Conservation (phyloP, 768 basidiomycete genomes). For the Boletus eberwhitei region DNA sequence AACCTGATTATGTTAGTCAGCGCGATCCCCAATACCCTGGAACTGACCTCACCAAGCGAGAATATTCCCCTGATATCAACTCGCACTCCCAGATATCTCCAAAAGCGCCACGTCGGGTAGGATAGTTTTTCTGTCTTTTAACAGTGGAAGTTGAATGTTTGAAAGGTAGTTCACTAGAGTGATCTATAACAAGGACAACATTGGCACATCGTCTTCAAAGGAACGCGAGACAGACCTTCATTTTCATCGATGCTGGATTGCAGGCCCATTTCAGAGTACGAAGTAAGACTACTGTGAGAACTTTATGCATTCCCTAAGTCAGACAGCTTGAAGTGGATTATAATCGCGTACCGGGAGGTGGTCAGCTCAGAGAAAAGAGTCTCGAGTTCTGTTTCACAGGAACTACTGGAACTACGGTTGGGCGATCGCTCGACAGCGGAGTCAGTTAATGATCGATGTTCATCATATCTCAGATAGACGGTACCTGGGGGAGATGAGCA, state of each 20-base stretch:
- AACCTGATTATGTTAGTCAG: constrained; percentile 8
- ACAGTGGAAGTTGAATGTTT: neutral
- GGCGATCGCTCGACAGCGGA: too few relatives aligned
- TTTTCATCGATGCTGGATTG: neutral
- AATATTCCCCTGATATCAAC: constrained; percentile 5
- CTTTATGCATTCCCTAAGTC: constrained; percentile 2
- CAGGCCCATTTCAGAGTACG: constrained; percentile 6
- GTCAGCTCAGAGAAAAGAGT: too few relatives aligned
- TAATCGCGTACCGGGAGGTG: constrained; percentile 6
- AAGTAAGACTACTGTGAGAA: constrained; percentile 10
- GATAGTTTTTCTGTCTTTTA: neutral
- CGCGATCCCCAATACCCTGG: neutral
- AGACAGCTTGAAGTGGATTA: neutral
- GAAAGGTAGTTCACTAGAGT: constrained; percentile 5
- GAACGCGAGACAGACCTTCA: constrained; percentile 4
- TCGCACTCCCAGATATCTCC: constrained; percentile 27
- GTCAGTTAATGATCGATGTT: neutral
- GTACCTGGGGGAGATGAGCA: neutral
- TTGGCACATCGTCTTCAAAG: neutral
- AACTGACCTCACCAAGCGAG: constrained; percentile 4
- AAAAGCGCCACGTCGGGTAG: constrained; percentile 12
- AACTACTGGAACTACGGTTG: too few relatives aligned
- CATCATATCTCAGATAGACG: neutral
- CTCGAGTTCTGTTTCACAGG: too few relatives aligned
- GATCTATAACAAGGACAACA: neutral